These are phyloP conservation scores for Ogataea glucozyma DNA, from an alignment of 805 yeast species.

Conservation along the genomic window DNA sequence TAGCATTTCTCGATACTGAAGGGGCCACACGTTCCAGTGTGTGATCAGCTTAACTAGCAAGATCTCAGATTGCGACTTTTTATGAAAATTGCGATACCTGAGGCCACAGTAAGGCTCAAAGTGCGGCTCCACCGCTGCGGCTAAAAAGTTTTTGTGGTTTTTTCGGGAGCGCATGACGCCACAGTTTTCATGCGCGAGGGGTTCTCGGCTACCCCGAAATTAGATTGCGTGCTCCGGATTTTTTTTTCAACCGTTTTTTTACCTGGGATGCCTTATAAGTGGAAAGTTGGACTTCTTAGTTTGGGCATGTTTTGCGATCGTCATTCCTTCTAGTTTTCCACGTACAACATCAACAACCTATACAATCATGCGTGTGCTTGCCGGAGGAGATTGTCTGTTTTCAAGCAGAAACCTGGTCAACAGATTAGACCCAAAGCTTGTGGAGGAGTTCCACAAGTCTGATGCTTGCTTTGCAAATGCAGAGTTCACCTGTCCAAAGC, in stretches of 20 bases:
- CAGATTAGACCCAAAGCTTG: constrained; percentile 30
- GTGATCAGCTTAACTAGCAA: no score
- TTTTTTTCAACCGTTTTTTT: not conserved
- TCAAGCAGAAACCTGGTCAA: constrained; percentile 29
- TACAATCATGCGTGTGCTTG: constrained; percentile 23
- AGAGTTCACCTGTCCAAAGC: constrained; percentile 33
- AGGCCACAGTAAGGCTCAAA: no score
- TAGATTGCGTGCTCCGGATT: not conserved
- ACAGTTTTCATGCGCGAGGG: not conserved
- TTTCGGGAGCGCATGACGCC: no score
- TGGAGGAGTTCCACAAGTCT: constrained; percentile 23
- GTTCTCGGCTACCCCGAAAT: not conserved
- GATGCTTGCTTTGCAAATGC: constrained; percentile 32
- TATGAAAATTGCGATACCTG: no score
- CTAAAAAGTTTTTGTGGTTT: no score
- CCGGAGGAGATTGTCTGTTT: constrained; percentile 33
- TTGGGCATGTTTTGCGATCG: no score
- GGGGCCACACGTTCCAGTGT: no score
- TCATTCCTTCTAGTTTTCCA: not conserved
- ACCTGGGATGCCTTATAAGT: not conserved
- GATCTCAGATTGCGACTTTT: no score
- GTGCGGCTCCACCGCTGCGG: no score
- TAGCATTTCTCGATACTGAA: no score
- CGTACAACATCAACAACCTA: not conserved
- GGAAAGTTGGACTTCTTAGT: no score